phyloP scores from a whole-genome alignment of 2,329 filamentous ascomycete genomes.

The Botryosphaeria dothidea region DNA sequence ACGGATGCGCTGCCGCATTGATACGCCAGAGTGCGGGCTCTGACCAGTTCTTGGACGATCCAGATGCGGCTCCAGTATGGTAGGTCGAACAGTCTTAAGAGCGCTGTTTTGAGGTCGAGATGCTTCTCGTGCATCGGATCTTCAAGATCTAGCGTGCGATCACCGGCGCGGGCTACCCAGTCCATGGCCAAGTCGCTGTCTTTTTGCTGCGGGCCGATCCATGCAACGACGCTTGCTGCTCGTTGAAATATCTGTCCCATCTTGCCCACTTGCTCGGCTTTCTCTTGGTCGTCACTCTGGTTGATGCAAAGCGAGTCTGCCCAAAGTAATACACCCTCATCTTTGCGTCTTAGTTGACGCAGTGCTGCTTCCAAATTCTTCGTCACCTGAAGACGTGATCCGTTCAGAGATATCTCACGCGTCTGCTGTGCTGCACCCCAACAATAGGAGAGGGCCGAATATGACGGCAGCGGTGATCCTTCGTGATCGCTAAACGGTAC shows the following conservation, averaged over 20 bases:
- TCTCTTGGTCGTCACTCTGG: neutral
- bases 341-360: neutral
- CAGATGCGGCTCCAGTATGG: conserved; percentile 2
- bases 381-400: neutral
- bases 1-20: neutral
- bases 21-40: neutral
- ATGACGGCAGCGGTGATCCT: neutral
- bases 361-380: neutral
- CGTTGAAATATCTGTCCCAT: neutral
- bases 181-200: neutral
- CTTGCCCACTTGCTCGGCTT: neutral
- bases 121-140: neutral
- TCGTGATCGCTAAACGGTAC: neutral
- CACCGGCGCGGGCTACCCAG: neutral
- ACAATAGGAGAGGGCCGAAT: neutral
- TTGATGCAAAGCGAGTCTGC: neutral
- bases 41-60: neutral
- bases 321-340: neutral
- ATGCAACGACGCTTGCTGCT: neutral
- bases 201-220: neutral
- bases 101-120: neutral
- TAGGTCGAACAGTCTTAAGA: neutral
- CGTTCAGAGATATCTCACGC: neutral
- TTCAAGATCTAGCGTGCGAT: neutral
- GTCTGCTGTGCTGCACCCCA: neutral